phyloP scores from a whole-genome alignment of 805 yeast species.

The Tetrapisispora iriomotensis region DNA sequence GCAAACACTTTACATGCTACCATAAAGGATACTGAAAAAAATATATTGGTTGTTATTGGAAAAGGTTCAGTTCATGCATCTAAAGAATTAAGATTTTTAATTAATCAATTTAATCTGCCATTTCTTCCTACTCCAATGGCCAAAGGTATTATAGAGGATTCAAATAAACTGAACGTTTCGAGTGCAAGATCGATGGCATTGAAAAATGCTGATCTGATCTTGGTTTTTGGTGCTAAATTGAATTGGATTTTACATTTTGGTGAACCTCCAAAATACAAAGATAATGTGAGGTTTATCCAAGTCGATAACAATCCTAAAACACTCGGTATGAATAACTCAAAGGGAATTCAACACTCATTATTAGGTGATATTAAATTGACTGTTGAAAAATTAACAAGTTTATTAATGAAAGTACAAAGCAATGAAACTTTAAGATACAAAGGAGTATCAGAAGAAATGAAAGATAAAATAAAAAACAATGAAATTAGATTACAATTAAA shows the following conservation, averaged over 20 bases:
- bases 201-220: constrained; percentile 45
- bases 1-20: constrained; percentile 3
- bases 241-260: constrained; percentile 72
- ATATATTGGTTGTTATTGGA: constrained; percentile 50
- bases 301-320: constrained; percentile 47
- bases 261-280: constrained; percentile 41
- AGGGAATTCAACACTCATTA: constrained; percentile 34
- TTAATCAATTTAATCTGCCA: constrained; percentile 36
- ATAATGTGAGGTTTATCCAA: constrained; percentile 43
- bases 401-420: constrained; percentile 10
- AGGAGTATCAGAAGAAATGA: constrained; percentile 8
- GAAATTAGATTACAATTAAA: constrained; percentile 22
- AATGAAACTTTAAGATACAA: constrained; percentile 5
- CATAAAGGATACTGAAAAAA: constrained; percentile 10
- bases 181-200: constrained; percentile 58
- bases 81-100: constrained; percentile 31
- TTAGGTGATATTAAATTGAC: constrained; percentile 45
- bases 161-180: constrained; percentile 38
- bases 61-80: constrained; percentile 53
- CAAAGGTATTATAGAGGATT: constrained; percentile 56
- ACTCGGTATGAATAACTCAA: constrained; percentile 36
- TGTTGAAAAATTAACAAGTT: constrained; percentile 27
- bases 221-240: constrained; percentile 55
- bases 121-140: constrained; percentile 76
- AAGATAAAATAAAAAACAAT: constrained; percentile 12